Percentiles rank a stretch among this genome's conserved stretches.
Evolutionary conservation across 2,329 filamentous ascomycete genomes (phyloP).

Genomic region (Cordyceps pruinosa): DNA sequence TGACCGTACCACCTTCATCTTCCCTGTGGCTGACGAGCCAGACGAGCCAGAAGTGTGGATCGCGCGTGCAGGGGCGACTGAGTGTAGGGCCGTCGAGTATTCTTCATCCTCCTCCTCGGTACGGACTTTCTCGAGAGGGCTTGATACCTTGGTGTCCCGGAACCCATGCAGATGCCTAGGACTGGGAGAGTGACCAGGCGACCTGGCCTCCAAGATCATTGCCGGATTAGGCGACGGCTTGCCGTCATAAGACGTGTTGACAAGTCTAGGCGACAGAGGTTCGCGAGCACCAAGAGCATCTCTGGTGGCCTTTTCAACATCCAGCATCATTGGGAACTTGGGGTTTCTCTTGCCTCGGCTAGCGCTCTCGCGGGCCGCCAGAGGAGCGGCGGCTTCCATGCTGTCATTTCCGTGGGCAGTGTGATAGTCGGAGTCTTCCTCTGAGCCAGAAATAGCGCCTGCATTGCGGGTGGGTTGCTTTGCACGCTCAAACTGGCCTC

Average conservation of each 20-base stretch:
- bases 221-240: constrained; percentile 6
- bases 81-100: not conserved
- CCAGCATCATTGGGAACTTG: constrained; percentile 2
- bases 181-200: constrained; percentile 1
- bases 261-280: constrained; percentile 7
- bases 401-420: constrained; percentile 9
- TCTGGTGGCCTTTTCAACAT: constrained; percentile 8
- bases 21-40: constrained; percentile 42
- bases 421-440: constrained; percentile 28
- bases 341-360: not conserved
- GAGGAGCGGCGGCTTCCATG: not conserved
- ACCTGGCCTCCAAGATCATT: not conserved
- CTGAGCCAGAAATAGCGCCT: constrained; percentile 36
- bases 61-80: constrained; percentile 25
- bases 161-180: constrained; percentile 1
- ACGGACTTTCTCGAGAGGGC: constrained; percentile 4
- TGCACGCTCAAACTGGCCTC: constrained; percentile 4
- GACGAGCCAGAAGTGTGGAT: constrained; percentile 46
- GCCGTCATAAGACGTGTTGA: constrained; percentile 11
- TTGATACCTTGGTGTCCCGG: not conserved
- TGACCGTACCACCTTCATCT: constrained; percentile 45
- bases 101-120: constrained; percentile 24
- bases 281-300: not conserved
- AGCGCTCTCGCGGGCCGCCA: not conserved
- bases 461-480: constrained; percentile 12